Evolutionary conservation across 495 filamentous ascomycete genomes (phyloP).

Genomic region (Cudoniella acicularis): DNA sequence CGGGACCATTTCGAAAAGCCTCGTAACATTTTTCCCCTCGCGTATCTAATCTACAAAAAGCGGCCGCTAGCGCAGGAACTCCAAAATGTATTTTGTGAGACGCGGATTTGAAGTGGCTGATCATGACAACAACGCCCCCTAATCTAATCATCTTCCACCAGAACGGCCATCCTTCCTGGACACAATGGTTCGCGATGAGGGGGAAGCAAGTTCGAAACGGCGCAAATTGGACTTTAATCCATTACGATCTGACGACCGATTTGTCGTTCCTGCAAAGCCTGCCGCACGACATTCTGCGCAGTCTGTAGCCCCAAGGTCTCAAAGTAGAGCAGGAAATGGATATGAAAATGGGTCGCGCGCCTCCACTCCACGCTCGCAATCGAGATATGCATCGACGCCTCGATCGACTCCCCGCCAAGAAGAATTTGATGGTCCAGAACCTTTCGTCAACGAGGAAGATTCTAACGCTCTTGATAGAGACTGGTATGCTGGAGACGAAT

Average conservation of each 20-base stretch:
- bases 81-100: no score
- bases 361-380: constrained; percentile 46
- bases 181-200: constrained; percentile 36
- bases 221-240: constrained; percentile 59
- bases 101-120: no score
- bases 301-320: constrained; percentile 31
- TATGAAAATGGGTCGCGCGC: constrained; percentile 27
- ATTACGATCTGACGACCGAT: constrained; percentile 51
- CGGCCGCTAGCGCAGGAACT: constrained; percentile 1
- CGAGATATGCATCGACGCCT: constrained; percentile 36
- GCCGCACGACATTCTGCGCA: constrained; percentile 34
- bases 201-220: constrained; percentile 55
- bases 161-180: background rate
- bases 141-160: no score
- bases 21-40: constrained; percentile 1
- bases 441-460: constrained; percentile 40
- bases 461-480: constrained; percentile 75
- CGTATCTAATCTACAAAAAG: constrained; percentile 4
- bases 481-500: constrained; percentile 81
- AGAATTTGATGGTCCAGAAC: constrained; percentile 52
- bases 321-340: constrained; percentile 26
- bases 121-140: no score
- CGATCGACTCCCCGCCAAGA: constrained; percentile 40
- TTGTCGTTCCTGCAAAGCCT: constrained; percentile 49
- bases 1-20: background rate